Base-by-base conservation (phyloP, 176 grass and related monocot genomes). In the Oropetium thomaeum region DNA sequence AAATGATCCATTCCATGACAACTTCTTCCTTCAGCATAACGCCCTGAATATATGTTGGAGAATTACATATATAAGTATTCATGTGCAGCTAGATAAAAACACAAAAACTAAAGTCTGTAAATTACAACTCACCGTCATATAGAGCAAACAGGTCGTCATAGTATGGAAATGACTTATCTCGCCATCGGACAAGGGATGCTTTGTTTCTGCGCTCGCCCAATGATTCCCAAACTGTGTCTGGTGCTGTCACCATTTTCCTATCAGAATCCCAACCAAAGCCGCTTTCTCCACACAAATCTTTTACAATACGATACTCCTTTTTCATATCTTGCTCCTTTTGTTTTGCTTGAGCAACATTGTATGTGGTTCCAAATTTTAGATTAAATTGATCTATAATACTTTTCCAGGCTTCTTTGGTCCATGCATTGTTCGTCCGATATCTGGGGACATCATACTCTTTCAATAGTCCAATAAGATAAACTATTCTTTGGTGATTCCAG, bases 1-100 rank as follows among this genome's bases (percentile, higher is more conserved):
- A 80, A 80, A 49, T 70, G 41, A 47, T 80, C 55, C 40, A 70
- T 80, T 20, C 67, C 67, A 80, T 19, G 67, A 12, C 67, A 48
- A 35, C n/a, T 62, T 33, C 40, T 80, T 62, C 78, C 67, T 49
- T 51, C 3, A 9, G 57, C 57, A 40, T 71, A 81, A 29, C 31
- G 14, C 0, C 23, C 22, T 71, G 5, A 4, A 69, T 2, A 59
- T 32, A 58, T 2, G 28, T 32, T 44, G 23, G 37, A 39, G 1
- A 70, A 20, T 44, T 49, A 19, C 8, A 3, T n/a, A n/a, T 17
- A 63, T 16, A 61, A 37, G 7, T 35, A 63, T 0, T 20, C 0
- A 41, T n/a, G 16, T 7, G 33, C 1, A 20, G 2, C 32, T 35
- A 33, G 17, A 5, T 33, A 4, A 15, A 30, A 41, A 41, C n/a